Evolutionary conservation across 306 rosid genomes (phyloP), one percentile per base, ranked within the genome.

Genomic region (Abrus pulchellus): DNA sequence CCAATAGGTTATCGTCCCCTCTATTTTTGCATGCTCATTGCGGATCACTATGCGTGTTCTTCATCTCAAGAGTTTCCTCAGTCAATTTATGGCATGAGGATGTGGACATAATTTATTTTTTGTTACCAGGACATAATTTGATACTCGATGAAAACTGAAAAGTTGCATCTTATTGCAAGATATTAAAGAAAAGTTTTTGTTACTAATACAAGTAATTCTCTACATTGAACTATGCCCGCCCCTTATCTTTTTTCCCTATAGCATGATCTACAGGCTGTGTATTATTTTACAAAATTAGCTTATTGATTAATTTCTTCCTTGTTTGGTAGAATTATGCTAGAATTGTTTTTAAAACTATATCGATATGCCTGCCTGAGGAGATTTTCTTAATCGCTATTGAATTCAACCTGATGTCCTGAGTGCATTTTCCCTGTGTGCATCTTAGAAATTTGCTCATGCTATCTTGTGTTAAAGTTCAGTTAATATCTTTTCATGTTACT

Each of bases 31-130:
- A 70, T 55, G 84, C 82, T 78, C 74, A 10, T 61, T 49, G 72
- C 30, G 6, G 83, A 72, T 83, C 66, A 54, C 13, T n/a, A 32
- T 53, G 34, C 66, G 29, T 53, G 9, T 83, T 72, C 75, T 78
- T 55, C 50, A 34, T 38, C 47, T 44, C 44, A 12, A 50, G 60
- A 59, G 30, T 72, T 48, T 49, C 78, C 69, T 69, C 78, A 71
- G 79, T 78, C 76, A 74, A 48, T 79, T 49, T 12, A 34, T 40
- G 68, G 14, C 75, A 41, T 52, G 80, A 71, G 85, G 80, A 80
- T 29, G 38, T 45, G 11, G 60, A 30, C 54, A 54, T 54, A 71
- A 57, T 77, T 71, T 68, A 54, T 14, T 72, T 44, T 40, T 29
- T 54, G 72, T 9, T 52, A 38, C 40, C 34, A 80, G 55, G 61